phyloP scores from a whole-genome alignment of 2,329 filamentous ascomycete genomes.

The Colletotrichum trifolii region DNA sequence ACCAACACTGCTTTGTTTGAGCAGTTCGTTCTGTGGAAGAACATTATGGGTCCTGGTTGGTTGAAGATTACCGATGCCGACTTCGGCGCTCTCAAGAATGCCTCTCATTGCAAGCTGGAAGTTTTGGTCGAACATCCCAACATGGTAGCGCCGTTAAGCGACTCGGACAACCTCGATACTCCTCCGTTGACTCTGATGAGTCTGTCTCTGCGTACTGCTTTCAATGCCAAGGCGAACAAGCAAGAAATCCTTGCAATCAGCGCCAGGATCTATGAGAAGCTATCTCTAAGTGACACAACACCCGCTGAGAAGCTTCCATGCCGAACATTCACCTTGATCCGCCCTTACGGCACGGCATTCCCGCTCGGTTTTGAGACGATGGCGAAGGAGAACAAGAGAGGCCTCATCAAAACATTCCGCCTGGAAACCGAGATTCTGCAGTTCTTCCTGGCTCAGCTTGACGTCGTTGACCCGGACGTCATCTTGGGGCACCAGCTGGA shows the following conservation, averaged over 20 bases:
- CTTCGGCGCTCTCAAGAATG: conserved; percentile 86
- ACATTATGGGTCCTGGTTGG: conserved; percentile 99
- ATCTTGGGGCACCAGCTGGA: conserved; percentile 96
- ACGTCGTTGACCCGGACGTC: conserved; percentile 91
- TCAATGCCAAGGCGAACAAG: conserved; percentile 93
- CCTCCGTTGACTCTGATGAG: conserved; percentile 98
- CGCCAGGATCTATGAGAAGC: conserved; percentile 90
- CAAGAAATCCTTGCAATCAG: conserved; percentile 95
- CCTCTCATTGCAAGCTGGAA: conserved; percentile 97
- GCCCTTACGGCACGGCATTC: conserved; percentile 77
- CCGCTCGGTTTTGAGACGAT: conserved; percentile 88
- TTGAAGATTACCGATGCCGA: conserved; percentile 88
- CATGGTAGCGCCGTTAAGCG: conserved; percentile 76
- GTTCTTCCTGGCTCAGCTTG: conserved; percentile 89
- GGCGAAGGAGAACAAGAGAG: conserved; percentile 76
- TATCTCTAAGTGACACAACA: conserved; percentile 87
- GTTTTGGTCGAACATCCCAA: conserved; percentile 83
- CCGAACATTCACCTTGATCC: conserved; percentile 90
- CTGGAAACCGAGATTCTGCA: conserved; percentile 87
- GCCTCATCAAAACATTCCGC: conserved; percentile 82
- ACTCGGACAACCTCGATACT: conserved; percentile 83
- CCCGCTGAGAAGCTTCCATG: conserved; percentile 89
- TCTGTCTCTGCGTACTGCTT: conserved; percentile 84
- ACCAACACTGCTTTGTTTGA: conserved; percentile 95
- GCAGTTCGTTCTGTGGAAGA: conserved; percentile 98